These are phyloP conservation scores for Naematelia encephala DNA, from an alignment of 768 basidiomycete species.

Conservation along the genomic window DNA sequence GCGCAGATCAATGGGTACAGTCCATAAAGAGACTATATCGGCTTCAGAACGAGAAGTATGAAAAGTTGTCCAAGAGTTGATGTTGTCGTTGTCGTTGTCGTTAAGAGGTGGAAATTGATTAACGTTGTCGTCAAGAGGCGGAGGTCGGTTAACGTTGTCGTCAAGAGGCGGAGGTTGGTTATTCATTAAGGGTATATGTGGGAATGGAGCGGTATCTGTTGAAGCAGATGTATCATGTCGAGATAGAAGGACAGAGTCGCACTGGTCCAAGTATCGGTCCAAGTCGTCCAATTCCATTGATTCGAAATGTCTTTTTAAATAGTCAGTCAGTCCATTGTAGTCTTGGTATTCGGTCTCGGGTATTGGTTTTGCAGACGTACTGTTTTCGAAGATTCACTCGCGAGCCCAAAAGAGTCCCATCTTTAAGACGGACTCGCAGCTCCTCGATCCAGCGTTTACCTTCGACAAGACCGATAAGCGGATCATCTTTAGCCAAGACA, in stretches of 20 bases:
- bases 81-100: too few species aligned
- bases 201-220: neutral
- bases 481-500: slow-evolving; percentile 55
- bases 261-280: slow-evolving; percentile 32
- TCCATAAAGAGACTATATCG: neutral
- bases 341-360: too few species aligned
- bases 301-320: slow-evolving; percentile 26
- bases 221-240: neutral
- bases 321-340: neutral
- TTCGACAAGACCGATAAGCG: slow-evolving; percentile 61
- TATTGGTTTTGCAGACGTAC: slow-evolving; percentile 12
- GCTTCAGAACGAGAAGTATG: slow-evolving; percentile 4
- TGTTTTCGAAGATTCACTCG: slow-evolving; percentile 15
- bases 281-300: slow-evolving; percentile 29
- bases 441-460: slow-evolving; percentile 52
- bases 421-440: slow-evolving; percentile 28
- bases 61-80: slow-evolving; percentile 20
- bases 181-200: slow-evolving; percentile 33
- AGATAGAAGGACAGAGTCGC: slow-evolving; percentile 22
- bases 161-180: too few species aligned
- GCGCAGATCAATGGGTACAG: slow-evolving; percentile 5
- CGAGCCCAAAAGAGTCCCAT: slow-evolving; percentile 5
- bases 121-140: too few species aligned
- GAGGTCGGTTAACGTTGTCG: too few species aligned
- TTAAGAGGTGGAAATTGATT: too few species aligned